phyloP scores from a whole-genome alignment of 345 rosid genomes.

The Acer negundo region DNA sequence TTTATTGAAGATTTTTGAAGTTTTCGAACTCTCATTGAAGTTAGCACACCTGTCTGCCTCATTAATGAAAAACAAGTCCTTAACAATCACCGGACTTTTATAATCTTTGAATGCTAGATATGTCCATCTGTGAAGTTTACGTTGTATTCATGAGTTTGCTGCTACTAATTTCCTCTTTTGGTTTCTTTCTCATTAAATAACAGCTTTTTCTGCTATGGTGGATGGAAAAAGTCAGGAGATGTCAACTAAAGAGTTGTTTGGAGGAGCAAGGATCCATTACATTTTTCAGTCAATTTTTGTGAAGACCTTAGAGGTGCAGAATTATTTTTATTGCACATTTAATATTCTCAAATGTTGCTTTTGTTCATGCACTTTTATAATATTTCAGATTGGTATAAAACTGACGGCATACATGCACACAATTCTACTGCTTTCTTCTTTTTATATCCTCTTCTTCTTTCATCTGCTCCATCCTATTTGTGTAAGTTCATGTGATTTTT shows the following conservation, averaged over 20 bases:
- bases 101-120: not conserved
- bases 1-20: not conserved
- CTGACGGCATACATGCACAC: not conserved
- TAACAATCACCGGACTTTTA: not conserved
- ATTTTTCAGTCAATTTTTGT: conserved; percentile 71
- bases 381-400: not conserved
- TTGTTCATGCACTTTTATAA: not conserved
- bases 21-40: not conserved
- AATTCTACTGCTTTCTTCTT: not conserved
- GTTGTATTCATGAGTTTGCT: not conserved
- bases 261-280: conserved; percentile 71
- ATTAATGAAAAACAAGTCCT: not conserved
- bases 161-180: not conserved
- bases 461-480: not conserved
- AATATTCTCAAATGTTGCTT: not conserved
- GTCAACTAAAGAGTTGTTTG: conserved; percentile 61
- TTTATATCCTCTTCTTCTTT: not conserved
- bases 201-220: conserved; percentile 60
- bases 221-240: conserved; percentile 68
- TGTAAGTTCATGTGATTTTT: not conserved
- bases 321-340: not conserved
- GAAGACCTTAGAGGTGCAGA: conserved; percentile 64
- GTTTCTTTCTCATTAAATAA: conserved; percentile 13
- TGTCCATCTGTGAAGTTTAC: not conserved
- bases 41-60: not conserved